phyloP scores from a whole-genome alignment of 2,329 filamentous ascomycete genomes.

The Alternaria sp. region DNA sequence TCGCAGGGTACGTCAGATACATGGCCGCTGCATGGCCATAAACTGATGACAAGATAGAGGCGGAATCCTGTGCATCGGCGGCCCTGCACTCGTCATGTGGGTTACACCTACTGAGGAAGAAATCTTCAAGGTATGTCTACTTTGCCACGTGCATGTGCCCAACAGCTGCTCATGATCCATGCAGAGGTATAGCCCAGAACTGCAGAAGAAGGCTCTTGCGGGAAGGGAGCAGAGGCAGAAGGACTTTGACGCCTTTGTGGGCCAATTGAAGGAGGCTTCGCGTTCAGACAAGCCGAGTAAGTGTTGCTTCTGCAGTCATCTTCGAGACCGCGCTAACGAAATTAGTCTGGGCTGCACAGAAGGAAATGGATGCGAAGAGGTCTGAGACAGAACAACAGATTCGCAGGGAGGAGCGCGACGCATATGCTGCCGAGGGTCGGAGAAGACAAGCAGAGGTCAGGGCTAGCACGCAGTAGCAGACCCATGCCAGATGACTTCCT shows the following conservation, averaged over 20 bases:
- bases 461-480: slow-evolving; percentile 34
- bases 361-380: slow-evolving; percentile 42
- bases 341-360: slow-evolving; percentile 46
- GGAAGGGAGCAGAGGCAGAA: slow-evolving; percentile 75
- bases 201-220: slow-evolving; percentile 88
- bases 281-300: slow-evolving; percentile 91
- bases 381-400: slow-evolving; percentile 34
- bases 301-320: slow-evolving; percentile 35
- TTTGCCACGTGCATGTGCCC: slow-evolving; percentile 22
- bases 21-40: slow-evolving; percentile 7
- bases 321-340: slow-evolving; percentile 16
- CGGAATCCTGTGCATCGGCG: slow-evolving; percentile 75
- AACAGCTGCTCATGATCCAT: slow-evolving; percentile 5
- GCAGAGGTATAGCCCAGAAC: slow-evolving; percentile 87
- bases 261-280: slow-evolving; percentile 82
- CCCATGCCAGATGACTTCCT: neutral
- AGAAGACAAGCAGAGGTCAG: slow-evolving; percentile 44
- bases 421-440: slow-evolving; percentile 39
- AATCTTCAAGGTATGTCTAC: slow-evolving; percentile 68
- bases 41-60: slow-evolving; percentile 62
- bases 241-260: slow-evolving; percentile 90
- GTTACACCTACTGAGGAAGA: slow-evolving; percentile 88
- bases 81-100: slow-evolving; percentile 82
- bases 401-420: slow-evolving; percentile 40
- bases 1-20: slow-evolving; percentile 37